Evolutionary conservation across 768 basidiomycete species (phyloP).

Genomic region (Tricholoma saponaceum): DNA sequence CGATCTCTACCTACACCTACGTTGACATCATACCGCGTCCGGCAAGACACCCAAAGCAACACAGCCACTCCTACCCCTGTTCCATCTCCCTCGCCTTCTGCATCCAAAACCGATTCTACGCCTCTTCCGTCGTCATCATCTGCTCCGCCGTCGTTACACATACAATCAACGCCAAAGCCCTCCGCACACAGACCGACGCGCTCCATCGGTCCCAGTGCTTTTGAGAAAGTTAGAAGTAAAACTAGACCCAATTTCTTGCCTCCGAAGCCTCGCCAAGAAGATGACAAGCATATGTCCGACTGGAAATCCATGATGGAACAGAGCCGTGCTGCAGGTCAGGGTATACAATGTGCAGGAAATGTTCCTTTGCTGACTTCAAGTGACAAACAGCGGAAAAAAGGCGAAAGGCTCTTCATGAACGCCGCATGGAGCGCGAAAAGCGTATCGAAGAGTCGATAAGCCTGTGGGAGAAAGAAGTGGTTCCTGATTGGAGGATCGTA

Average conservation of each 20-base stretch:
- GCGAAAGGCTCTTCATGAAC: constrained; percentile 56
- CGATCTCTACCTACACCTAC: constrained; percentile 19
- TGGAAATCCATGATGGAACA: constrained; percentile 89
- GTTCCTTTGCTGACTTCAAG: neutral
- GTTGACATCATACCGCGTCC: constrained; percentile 8
- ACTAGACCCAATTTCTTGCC: constrained; percentile 86
- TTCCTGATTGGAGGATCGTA: constrained; percentile 81
- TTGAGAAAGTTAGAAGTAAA: constrained; percentile 79
- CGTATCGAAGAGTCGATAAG: constrained; percentile 66
- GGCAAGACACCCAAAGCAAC: constrained; percentile 9
- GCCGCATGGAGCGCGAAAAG: constrained; percentile 59
- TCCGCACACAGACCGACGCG: constrained; percentile 40
- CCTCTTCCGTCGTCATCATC: constrained; percentile 26
- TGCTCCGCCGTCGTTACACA: constrained; percentile 16
- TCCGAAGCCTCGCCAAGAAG: constrained; percentile 74
- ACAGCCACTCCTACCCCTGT: constrained; percentile 11
- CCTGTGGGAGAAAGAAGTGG: constrained; percentile 74
- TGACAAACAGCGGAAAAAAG: constrained; percentile 61
- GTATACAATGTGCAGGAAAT: neutral
- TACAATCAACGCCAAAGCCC: constrained; percentile 22
- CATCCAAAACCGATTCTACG: constrained; percentile 14
- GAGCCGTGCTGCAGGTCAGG: constrained; percentile 68
- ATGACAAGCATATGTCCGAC: constrained; percentile 77
- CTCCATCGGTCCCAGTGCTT: constrained; percentile 60
- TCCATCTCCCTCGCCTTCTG: constrained; percentile 9